phyloP scores from a whole-genome alignment of 2,329 filamentous ascomycete genomes.

The Aspergillus tanneri region DNA sequence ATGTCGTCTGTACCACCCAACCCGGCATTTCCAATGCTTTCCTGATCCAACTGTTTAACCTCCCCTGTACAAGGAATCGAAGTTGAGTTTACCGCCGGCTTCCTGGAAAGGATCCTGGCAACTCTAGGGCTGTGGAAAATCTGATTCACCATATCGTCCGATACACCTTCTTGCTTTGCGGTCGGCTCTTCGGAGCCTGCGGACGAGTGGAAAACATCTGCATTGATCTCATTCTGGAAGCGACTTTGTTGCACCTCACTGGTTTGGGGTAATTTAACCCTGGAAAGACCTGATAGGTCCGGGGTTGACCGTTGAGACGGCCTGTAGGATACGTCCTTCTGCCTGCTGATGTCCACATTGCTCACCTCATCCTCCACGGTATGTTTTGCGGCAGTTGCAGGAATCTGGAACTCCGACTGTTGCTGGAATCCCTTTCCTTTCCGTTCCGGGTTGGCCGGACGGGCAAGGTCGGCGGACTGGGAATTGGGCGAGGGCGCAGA shows the following conservation, averaged over 20 bases:
- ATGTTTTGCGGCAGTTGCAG: slow-evolving; percentile 50
- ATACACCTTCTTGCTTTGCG: slow-evolving; percentile 45
- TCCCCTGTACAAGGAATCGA: no score
- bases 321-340: slow-evolving; percentile 59
- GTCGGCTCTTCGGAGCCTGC: slow-evolving; percentile 18
- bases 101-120: slow-evolving; percentile 55
- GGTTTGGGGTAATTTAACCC: slow-evolving; percentile 55
- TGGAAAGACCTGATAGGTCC: slow-evolving; percentile 54
- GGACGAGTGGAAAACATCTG: slow-evolving; percentile 55
- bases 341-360: slow-evolving; percentile 48
- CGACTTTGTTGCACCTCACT: slow-evolving; percentile 48
- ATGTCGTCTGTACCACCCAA: neutral
- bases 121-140: slow-evolving; percentile 62
- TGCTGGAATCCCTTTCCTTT: slow-evolving; percentile 49
- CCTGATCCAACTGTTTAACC: no score
- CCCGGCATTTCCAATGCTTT: neutral
- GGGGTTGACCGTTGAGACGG: slow-evolving; percentile 49
- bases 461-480: slow-evolving; percentile 27
- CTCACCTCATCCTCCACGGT: slow-evolving; percentile 27
- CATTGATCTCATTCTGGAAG: slow-evolving; percentile 50
- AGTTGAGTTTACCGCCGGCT: slow-evolving; percentile 25
- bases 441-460: slow-evolving; percentile 36
- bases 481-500: slow-evolving; percentile 22
- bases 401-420: slow-evolving; percentile 54
- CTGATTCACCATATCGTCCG: slow-evolving; percentile 60